Evolutionary conservation across 1,284 basidiomycete genomes (phyloP), one percentile per base, ranked within the genome.

Genomic region (Pascua sp.): DNA sequence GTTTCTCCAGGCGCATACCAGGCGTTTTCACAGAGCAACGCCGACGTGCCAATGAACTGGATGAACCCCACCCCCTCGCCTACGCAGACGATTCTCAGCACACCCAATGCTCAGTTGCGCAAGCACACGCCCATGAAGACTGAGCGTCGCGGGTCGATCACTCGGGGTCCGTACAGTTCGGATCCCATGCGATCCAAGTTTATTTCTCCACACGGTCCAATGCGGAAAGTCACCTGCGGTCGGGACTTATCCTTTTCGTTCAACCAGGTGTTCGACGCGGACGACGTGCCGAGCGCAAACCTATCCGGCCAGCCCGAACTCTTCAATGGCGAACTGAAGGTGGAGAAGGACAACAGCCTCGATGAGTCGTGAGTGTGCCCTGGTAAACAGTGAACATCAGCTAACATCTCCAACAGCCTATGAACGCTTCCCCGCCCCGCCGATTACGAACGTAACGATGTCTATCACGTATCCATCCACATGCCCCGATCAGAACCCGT

Each of bases 1-100:
- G 60, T 67, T 17, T 64, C 64, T 11, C 64, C 66, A 2, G 64
- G 64, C 2, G 51, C 56, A 11, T 67, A 67, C 48, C 56, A 58
- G 48, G 18, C 2, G 56, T 46, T n/a, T 44, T 47, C 16, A 41
- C 18, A 5, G n/a, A 32, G 11, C 49, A 50, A 18, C 46, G 15
- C 4, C 36, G 32, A 32, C 24, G 24, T 32, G 3, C 24, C 24
- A 32, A 32, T 32, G 24, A 12, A 17, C 10, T 51, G 45, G 53
- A 46, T 40, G 11, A 42, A 16, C 17, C 18, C 16, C 38, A 40
- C 51, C 2, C 18, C 39, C 1, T 49, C 43, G 13, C 47, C 51
- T 11, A 39, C 48, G 17, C 38, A 45, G 9, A 17, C 54, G n/a
- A 39, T 16, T 12, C 41, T 18, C 16, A 16, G 15, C 32, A 13